Evolutionary conservation across 2,329 filamentous ascomycete species (phyloP).

Genomic region (Torrubiellomyces zombiae): DNA sequence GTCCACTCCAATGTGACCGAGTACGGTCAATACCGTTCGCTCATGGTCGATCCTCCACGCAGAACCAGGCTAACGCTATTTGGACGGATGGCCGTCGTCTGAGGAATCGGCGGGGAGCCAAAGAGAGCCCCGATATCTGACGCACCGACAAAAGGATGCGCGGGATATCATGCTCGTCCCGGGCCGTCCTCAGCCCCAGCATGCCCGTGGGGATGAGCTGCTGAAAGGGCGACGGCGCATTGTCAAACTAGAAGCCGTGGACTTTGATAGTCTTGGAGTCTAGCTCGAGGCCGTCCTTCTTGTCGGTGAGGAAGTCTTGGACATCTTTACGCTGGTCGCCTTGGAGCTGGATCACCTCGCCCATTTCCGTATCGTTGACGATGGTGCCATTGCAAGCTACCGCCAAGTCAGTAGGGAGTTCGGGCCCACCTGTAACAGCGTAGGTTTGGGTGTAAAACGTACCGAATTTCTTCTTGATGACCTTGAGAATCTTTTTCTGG

Average conservation of each 20-base stretch:
- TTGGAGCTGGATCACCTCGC: constrained; percentile 98
- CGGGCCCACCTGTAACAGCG: no score
- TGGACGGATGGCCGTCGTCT: constrained; percentile 9
- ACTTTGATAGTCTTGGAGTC: constrained; percentile 97
- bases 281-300: constrained; percentile 85
- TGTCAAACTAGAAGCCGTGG: constrained; percentile 30
- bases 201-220: constrained; percentile 11
- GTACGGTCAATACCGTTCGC: no score
- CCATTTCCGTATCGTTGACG: constrained; percentile 89
- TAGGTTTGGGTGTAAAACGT: constrained; percentile 22
- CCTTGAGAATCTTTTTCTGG: constrained; percentile 99
- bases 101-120: constrained; percentile 13
- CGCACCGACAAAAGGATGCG: no score
- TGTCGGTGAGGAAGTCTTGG: constrained; percentile 91
- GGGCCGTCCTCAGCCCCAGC: constrained; percentile 15
- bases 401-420: no score
- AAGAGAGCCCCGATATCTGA: constrained; percentile 16
- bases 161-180: constrained; percentile 10
- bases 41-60: no score
- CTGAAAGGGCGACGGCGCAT: constrained; percentile 23
- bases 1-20: constrained; percentile 8
- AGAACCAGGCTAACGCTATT: no score
- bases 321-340: constrained; percentile 98
- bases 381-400: constrained; percentile 99
- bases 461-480: constrained; percentile 99